Base-by-base conservation (phyloP, 2,329 filamentous ascomycete species). In the Fusarium gaditjirri region DNA sequence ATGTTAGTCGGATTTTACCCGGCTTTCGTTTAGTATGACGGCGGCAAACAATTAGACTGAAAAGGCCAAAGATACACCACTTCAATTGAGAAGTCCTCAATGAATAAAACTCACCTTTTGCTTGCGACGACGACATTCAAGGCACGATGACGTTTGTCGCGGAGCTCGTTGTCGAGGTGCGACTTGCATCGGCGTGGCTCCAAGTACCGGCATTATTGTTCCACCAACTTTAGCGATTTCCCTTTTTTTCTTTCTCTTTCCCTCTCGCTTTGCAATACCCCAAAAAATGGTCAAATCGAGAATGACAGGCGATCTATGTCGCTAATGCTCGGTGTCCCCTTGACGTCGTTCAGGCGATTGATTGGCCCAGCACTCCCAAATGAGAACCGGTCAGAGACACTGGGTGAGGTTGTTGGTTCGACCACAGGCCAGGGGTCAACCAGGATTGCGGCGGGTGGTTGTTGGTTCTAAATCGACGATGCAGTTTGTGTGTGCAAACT, bases 81-180 rank as follows among this genome's bases (percentile, higher is more conserved):
- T 21, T 56, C 31, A 36, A 56, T 36, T 27, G 13, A 27, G 7
- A 33, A n/a, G 10, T n/a, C 6, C 35, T 5, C n/a, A 6, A 23
- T 14, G 2, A 9, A 44, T 31, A 25, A 17, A 41, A 68, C 78
- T 55, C 76, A 86, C 86, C 81, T 84, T 87, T 79, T 87, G 85
- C 74, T 87, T 87, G 65, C 86, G 80, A 65, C 85, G 80, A 50
- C 85, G 83, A 61, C 86, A 88, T 72, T 88, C 86, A 7, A 83
- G 83, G 74, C 86, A 88, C 25, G 85, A 86, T 25, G 83, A 85
- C 42, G 79, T 78, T 65, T 78, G 78, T 19, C 76, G 74, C 43
- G 76, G 77, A 23, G 71, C 59, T 43, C 70, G 71, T 33, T 71
- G 66, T 27, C 72, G 73, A 29, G 68, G 73, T 50, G 68, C 55